These are phyloP conservation scores for Mortierella sp. DNA, from an alignment of 371 early-diverging fungal species.

Conservation along the genomic window DNA sequence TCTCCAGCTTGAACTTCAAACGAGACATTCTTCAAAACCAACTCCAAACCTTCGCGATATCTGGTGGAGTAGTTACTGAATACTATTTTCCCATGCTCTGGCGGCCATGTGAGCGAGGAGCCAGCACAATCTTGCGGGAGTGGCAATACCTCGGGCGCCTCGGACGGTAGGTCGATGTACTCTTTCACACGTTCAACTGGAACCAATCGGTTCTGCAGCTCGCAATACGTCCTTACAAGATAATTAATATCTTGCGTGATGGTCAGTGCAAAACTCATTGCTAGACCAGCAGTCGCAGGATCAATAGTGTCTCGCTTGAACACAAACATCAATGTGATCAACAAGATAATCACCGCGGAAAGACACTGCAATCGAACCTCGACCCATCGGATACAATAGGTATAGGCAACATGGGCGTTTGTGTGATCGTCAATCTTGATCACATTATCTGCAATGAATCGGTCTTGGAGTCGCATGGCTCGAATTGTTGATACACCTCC, in stretches of 20 bases:
- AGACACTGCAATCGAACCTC: constrained; percentile 73
- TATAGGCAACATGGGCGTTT: constrained; percentile 73
- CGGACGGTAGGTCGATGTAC: constrained; percentile 65
- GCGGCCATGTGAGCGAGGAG: constrained; percentile 55
- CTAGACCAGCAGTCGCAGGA: constrained; percentile 81
- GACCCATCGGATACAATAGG: constrained; percentile 87
- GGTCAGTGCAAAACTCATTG: constrained; percentile 77
- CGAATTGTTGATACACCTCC: constrained; percentile 79
- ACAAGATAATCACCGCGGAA: constrained; percentile 67
- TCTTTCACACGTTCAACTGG: constrained; percentile 77
- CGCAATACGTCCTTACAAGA: constrained; percentile 45
- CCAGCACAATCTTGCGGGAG: background rate
- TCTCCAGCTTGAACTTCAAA: constrained; percentile 64
- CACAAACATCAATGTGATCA: constrained; percentile 61
- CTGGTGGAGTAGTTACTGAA: constrained; percentile 32
- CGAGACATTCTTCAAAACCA: constrained; percentile 68
- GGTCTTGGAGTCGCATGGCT: constrained; percentile 73
- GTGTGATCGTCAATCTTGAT: constrained; percentile 66
- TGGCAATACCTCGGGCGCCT: constrained; percentile 63
- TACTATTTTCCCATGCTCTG: constrained; percentile 9
- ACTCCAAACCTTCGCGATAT: constrained; percentile 37
- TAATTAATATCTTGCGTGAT: constrained; percentile 70
- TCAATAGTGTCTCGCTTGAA: constrained; percentile 59
- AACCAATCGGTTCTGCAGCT: constrained; percentile 78
- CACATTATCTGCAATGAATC: constrained; percentile 64